Evolutionary conservation across 2,329 filamentous ascomycete genomes (phyloP), one percentile per base, ranked within the genome.

Genomic region (Alternaria atra): DNA sequence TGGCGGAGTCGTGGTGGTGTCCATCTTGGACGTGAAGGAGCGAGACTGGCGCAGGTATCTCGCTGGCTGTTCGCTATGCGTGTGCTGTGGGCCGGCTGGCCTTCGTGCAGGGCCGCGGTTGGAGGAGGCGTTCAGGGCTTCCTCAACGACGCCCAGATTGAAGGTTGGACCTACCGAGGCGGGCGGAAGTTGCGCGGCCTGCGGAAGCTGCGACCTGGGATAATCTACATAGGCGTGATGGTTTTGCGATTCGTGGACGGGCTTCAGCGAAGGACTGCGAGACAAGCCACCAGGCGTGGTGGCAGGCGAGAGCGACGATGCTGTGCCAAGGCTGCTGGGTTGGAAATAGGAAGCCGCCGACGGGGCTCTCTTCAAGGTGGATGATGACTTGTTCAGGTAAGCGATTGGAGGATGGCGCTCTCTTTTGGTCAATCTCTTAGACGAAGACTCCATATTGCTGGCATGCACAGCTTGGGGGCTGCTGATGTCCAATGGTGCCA

Each of bases 21-120:
- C 81, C 81, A 83, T 83, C 64, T 74, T 80, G 67, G 77, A 75
- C 65, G 78, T 78, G 72, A 82, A 77, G 71, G 79, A 81, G 64
- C 79, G 77, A 55, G 78, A 78, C 70, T 82, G 75, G 63, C 77
- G 73, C 56, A 81, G 78, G 56, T 69, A 73, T 12, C 54, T 54
- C n/a, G 32, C 40, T 6, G 35, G 67, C 62, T 74, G 73, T 52
- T 67, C 53, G 25, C 73, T 75, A 44, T 70, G 62, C 23, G 74
- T 62, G 71, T 73, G 76, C 56, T 64, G 62, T 40, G 69, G 72
- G 20, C 20, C 20, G 57, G 65, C 61, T n/a, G 74, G 73, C 46
- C 71, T 72, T 53, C 69, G 63, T 48, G 66, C 55, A 42, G 42
- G 55, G 44, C 56, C 52, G 52, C 57, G 58, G 61, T 62, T 55